Evolutionary conservation across 192 early-diverging fungal species (phyloP), one percentile per base, ranked within the genome.

Genomic region (Gamsiella multidivaricata): DNA sequence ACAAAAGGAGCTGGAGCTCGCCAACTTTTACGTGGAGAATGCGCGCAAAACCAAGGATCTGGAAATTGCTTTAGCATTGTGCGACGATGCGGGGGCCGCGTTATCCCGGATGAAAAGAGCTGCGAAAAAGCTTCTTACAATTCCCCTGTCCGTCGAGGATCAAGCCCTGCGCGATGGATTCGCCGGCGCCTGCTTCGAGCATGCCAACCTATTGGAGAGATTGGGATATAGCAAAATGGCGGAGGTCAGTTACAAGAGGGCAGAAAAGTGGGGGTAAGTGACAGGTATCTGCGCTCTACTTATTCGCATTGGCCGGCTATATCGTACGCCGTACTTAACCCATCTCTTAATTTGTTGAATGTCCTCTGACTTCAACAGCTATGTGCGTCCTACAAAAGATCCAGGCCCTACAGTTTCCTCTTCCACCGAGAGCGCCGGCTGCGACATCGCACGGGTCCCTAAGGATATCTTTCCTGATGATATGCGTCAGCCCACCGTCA

Each of bases 181-280:
- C 28, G 32, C n/a, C 33, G 29, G 3, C 14, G 29, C 54, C 54
- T 55, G 36, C 20, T 10, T 7, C 54, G 33, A 55, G 29, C 54
- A 55, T 36, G 54, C 32, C n/a, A 33, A 36, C 5, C 3, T 55
- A 4, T 2, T 55, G 29, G n/a, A 11, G 2, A 15, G n/a, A 5
- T 37, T 36, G 8, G 33, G 33, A 14, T n/a, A 36, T 37, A 2
- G 8, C 20, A 33, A 55, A 8, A 36, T 36, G 23, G 54, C 54
- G 18, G 3, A 36, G 32, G 54, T n/a, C n/a, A 36, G 54, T 33
- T 55, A 55, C 33, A 55, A 55, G 54, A 55, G 18, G 33, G 33
- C 33, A 11, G 33, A 55, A 36, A 55, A 55, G n/a, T 55, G 54
- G 54, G 54, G 54, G 54, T 55, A 55, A 36, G 54, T 37, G 54